phyloP scores from a whole-genome alignment of 768 basidiomycete species.

The Mycena floridula region DNA sequence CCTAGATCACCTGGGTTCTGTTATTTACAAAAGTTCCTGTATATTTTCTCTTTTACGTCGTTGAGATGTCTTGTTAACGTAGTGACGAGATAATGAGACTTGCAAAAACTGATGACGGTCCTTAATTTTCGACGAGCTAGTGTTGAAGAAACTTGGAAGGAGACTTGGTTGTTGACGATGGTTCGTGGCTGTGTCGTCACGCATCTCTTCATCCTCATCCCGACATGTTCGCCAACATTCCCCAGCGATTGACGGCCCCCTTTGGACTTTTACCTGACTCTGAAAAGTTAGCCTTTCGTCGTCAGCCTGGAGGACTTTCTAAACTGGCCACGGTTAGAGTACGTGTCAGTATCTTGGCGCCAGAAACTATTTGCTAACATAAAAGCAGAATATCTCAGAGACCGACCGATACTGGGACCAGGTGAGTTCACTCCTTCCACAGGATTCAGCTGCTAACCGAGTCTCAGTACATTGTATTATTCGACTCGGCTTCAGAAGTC shows the following conservation, averaged over 20 bases:
- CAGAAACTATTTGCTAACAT: slow-evolving; percentile 4
- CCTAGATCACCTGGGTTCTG: too few species aligned
- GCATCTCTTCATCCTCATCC: too few species aligned
- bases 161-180: too few species aligned
- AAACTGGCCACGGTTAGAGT: slow-evolving; percentile 73
- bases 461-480: slow-evolving; percentile 70
- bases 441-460: neutral
- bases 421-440: slow-evolving; percentile 32
- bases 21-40: too few species aligned
- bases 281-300: slow-evolving; percentile 85
- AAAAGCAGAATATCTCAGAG: slow-evolving; percentile 62
- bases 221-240: slow-evolving; percentile 68
- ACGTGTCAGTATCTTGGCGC: slow-evolving; percentile 21
- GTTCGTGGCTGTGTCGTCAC: too few species aligned
- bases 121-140: too few species aligned
- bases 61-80: too few species aligned
- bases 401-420: slow-evolving; percentile 89
- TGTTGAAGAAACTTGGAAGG: too few species aligned
- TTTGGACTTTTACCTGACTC: slow-evolving; percentile 81
- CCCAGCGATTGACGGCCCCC: slow-evolving; percentile 66
- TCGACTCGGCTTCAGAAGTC: slow-evolving; percentile 87
- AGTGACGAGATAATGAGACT: too few species aligned
- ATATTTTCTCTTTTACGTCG: too few species aligned
- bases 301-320: slow-evolving; percentile 72
- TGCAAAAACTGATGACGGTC: too few species aligned